Conservation (phyloP, 2,329 filamentous ascomycete species). For the Ophiocordyceps camponoti-floridani region DNA sequence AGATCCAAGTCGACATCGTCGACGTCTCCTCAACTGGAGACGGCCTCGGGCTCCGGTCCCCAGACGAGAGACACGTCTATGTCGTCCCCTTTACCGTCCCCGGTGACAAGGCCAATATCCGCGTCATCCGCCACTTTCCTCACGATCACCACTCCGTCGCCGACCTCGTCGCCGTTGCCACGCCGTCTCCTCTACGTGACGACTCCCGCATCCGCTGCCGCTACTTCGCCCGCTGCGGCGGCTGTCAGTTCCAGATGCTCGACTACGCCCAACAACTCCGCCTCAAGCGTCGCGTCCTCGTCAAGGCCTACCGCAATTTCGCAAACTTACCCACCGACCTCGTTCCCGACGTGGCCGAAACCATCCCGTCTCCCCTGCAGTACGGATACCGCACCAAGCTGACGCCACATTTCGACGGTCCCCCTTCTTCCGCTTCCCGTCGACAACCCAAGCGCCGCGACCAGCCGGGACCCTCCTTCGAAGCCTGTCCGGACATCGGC, state of each 20-base stretch:
- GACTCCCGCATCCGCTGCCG: slow-evolving; percentile 60
- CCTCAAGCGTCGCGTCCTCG: slow-evolving; percentile 71
- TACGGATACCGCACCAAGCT: slow-evolving; percentile 94
- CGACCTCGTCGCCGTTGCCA: slow-evolving; percentile 65
- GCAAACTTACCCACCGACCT: slow-evolving; percentile 60
- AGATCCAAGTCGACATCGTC: slow-evolving; percentile 67
- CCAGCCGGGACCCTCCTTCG: slow-evolving; percentile 29
- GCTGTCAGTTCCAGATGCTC: slow-evolving; percentile 97
- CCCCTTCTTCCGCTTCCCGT: slow-evolving; percentile 35
- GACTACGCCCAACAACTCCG: slow-evolving; percentile 70
- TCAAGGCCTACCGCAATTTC: slow-evolving; percentile 86
- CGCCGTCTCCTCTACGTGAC: slow-evolving; percentile 58
- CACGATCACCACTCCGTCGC: slow-evolving; percentile 53
- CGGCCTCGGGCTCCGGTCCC: slow-evolving; percentile 57
- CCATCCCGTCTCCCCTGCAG: slow-evolving; percentile 76
- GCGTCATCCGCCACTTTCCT: slow-evolving; percentile 55
- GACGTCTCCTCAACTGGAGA: slow-evolving; percentile 85
- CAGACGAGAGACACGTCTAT: slow-evolving; percentile 45
- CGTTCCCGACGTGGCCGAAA: slow-evolving; percentile 62
- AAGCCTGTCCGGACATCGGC: slow-evolving; percentile 60
- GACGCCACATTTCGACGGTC: slow-evolving; percentile 85
- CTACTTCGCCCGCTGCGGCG: slow-evolving; percentile 77
- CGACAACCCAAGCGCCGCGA: slow-evolving; percentile 23
- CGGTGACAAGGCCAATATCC: slow-evolving; percentile 64
- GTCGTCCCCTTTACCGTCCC: slow-evolving; percentile 79